Evolutionary conservation across 192 early-diverging fungal genomes (phyloP).

Genomic region (Backusella macrospora): DNA sequence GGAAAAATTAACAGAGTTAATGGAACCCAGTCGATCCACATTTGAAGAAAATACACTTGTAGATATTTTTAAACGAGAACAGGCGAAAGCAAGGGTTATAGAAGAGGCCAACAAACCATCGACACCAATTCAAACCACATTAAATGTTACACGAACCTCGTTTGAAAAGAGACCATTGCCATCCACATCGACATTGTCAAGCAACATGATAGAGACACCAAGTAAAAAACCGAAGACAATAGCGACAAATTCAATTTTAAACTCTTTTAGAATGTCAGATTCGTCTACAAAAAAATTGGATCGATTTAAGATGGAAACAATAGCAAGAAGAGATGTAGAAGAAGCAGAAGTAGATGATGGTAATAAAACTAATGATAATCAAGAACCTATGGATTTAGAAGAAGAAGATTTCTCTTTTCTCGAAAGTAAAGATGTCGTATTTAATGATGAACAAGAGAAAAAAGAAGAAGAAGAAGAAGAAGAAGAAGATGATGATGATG

Average conservation of each 20-base stretch:
- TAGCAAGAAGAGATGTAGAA: background rate
- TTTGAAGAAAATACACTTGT: slow-evolving; percentile 19
- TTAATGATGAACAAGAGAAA: slow-evolving; percentile 22
- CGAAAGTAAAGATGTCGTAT: background rate
- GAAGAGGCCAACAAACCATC: background rate
- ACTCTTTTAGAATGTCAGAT: background rate
- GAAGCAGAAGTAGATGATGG: background rate
- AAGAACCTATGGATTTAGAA: background rate
- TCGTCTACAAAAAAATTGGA: background rate
- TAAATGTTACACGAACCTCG: background rate
- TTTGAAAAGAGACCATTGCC: background rate
- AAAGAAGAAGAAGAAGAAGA: slow-evolving; percentile 24
- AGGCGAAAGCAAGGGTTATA: background rate
- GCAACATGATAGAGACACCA: background rate
- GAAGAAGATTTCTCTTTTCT: background rate
- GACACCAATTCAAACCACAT: background rate
- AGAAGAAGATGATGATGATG: background rate
- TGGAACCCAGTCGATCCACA: slow-evolving; percentile 63
- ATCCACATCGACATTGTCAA: background rate
- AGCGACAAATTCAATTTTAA: background rate
- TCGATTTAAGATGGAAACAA: background rate
- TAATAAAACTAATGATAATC: background rate
- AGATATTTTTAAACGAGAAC: background rate
- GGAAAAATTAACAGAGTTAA: slow-evolving; percentile 49
- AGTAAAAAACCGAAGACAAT: background rate